Percentiles rank a stretch among this genome's conserved stretches.
phyloP scores from a whole-genome alignment of 331 rosid species.

The Quercus tomentella region DNA sequence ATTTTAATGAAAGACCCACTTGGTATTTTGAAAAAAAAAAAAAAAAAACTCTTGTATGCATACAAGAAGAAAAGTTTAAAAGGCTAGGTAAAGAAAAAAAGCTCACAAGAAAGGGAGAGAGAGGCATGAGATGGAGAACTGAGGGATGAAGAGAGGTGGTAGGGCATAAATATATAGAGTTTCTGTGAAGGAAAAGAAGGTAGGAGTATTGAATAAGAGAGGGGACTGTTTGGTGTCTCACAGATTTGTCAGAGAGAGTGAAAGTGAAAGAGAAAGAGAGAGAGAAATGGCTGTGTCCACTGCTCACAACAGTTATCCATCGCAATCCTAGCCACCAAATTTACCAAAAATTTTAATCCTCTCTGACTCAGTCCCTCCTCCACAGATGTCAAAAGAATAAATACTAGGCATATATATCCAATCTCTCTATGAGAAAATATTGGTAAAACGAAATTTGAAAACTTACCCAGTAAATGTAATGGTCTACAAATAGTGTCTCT shows the following conservation, averaged over 20 bases:
- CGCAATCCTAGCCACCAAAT: slow-evolving; percentile 55
- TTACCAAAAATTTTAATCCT: slow-evolving; percentile 42
- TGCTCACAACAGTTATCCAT: slow-evolving; percentile 47
- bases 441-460: slow-evolving; percentile 24
- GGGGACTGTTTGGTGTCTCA: too few relatives aligned
- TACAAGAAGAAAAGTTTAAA: background rate
- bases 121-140: slow-evolving; percentile 15
- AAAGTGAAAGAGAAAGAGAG: too few relatives aligned
- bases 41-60: background rate
- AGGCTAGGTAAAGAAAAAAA: background rate
- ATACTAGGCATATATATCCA: slow-evolving; percentile 12
- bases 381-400: slow-evolving; percentile 42
- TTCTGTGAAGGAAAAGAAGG: slow-evolving; percentile 8
- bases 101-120: background rate
- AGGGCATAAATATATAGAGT: slow-evolving; percentile 39
- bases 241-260: too few relatives aligned
- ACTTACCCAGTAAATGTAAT: slow-evolving; percentile 24
- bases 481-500: background rate
- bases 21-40: slow-evolving; percentile 1
- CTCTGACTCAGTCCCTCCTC: slow-evolving; percentile 32
- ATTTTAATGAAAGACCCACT: slow-evolving; percentile 22
- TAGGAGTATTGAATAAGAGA: background rate
- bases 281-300: too few relatives aligned
- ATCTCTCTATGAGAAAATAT: slow-evolving; percentile 14
- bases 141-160: slow-evolving; percentile 23